These are phyloP conservation scores for Periglandula ipomoeae DNA, from an alignment of 2,329 filamentous ascomycete species.

Conservation along the genomic window DNA sequence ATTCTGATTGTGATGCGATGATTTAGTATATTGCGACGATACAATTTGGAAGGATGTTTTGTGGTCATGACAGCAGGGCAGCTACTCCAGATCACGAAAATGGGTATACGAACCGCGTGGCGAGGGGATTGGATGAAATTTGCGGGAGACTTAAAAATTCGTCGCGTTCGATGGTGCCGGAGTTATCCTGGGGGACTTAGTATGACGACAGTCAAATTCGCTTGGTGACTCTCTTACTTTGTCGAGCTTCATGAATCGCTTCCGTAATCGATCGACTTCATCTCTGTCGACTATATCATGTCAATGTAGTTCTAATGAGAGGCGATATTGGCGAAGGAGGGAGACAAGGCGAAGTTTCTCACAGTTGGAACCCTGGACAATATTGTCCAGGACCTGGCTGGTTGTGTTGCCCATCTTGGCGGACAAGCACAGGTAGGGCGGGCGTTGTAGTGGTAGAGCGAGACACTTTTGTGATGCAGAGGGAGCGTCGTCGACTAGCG, in stretches of 20 bases:
- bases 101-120: constrained; percentile 61
- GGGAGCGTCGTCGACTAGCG: background rate
- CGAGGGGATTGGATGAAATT: constrained; percentile 94
- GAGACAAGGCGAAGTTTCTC: constrained; percentile 19
- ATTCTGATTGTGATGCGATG: constrained; percentile 47
- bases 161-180: constrained; percentile 95
- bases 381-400: constrained; percentile 79
- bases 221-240: constrained; percentile 49
- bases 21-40: background rate
- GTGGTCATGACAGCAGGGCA: background rate
- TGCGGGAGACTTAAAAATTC: constrained; percentile 96
- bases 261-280: constrained; percentile 89
- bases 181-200: constrained; percentile 66
- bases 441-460: background rate
- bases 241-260: constrained; percentile 98
- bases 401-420: constrained; percentile 56
- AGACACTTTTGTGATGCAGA: background rate
- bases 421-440: background rate
- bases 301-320: constrained; percentile 7
- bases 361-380: constrained; percentile 97
- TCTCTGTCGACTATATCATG: constrained; percentile 73
- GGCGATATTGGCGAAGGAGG: constrained; percentile 3
- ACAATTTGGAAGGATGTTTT: background rate
- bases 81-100: background rate
- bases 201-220: background rate